A percentile compares a stretch with the other conserved stretches of the same genome.
Evolutionary conservation across 805 yeast species (phyloP).

Genomic region (Wickerhamomyces queroliae): DNA sequence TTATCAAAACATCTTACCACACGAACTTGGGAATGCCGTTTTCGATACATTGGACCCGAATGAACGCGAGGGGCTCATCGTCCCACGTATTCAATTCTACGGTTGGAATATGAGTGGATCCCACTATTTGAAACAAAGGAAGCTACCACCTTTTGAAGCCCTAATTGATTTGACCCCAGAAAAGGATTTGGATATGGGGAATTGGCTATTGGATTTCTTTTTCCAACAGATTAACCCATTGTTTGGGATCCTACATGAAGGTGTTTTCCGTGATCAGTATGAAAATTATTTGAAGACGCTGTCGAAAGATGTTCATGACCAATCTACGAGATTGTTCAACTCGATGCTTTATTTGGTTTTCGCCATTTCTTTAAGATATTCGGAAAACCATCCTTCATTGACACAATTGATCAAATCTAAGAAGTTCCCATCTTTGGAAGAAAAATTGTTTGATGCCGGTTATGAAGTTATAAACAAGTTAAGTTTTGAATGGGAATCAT

Average conservation of each 20-base stretch:
- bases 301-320: constrained; percentile 22
- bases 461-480: constrained; percentile 32
- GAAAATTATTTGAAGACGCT: constrained; percentile 20
- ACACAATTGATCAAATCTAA: constrained; percentile 13
- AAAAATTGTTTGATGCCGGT: constrained; percentile 34
- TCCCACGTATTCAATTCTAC: constrained; percentile 55
- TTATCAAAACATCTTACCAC: constrained; percentile 37
- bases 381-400: constrained; percentile 28
- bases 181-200: constrained; percentile 22
- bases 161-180: constrained; percentile 11
- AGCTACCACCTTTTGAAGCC: constrained; percentile 22
- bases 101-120: constrained; percentile 66
- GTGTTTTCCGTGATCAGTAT: constrained; percentile 46
- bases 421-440: constrained; percentile 29
- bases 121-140: constrained; percentile 36
- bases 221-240: constrained; percentile 47
- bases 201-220: constrained; percentile 32
- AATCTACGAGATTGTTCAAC: constrained; percentile 40
- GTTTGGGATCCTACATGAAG: constrained; percentile 46
- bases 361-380: constrained; percentile 45
- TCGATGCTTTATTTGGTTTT: constrained; percentile 45
- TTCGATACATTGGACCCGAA: constrained; percentile 28
- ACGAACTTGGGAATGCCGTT: constrained; percentile 31
- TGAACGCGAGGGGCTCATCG: constrained; percentile 25
- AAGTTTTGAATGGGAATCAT: constrained; percentile 46